phyloP scores from a whole-genome alignment of 2,329 filamentous ascomycete species.

The Fonsecaea pugnacius region DNA sequence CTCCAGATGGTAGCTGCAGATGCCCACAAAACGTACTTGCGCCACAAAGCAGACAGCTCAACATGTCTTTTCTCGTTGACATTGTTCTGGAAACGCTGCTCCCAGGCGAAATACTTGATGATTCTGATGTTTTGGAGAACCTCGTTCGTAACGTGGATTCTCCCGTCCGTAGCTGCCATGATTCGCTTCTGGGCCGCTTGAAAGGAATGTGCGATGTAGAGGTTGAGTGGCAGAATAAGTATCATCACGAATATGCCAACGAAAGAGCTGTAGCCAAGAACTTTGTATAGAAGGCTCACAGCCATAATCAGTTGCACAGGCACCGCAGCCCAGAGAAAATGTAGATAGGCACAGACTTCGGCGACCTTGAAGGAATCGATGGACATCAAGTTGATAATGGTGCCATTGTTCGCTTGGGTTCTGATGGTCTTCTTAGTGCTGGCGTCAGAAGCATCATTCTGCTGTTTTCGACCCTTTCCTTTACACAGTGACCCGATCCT shows the following conservation, averaged over 20 bases:
- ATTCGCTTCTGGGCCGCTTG: constrained; percentile 86
- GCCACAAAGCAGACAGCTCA: constrained; percentile 78
- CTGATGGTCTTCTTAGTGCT: constrained; percentile 51
- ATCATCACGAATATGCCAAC: constrained; percentile 91
- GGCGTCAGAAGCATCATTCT: constrained; percentile 26
- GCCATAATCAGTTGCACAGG: constrained; percentile 86
- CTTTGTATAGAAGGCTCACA: constrained; percentile 79
- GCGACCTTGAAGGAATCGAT: constrained; percentile 99
- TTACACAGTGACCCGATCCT: constrained; percentile 61
- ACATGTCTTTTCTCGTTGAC: constrained; percentile 84
- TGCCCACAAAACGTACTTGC: constrained; percentile 89
- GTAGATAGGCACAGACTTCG: constrained; percentile 90
- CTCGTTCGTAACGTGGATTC: constrained; percentile 96
- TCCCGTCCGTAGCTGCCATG: constrained; percentile 88
- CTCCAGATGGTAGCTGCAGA: constrained; percentile 94
- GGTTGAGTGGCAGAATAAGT: constrained; percentile 85
- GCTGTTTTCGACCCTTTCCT: constrained; percentile 48
- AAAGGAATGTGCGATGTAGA: constrained; percentile 84
- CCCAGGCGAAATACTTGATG: constrained; percentile 99
- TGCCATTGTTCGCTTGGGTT: constrained; percentile 86
- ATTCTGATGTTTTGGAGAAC: constrained; percentile 96
- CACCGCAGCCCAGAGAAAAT: constrained; percentile 91
- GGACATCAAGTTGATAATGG: constrained; percentile 99
- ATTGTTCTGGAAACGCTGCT: constrained; percentile 81
- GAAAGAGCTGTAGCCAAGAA: constrained; percentile 91